These are phyloP conservation scores for Bremia lactucae DNA, from an alignment of 352 stramenopile species.

Conservation along the genomic window DNA sequence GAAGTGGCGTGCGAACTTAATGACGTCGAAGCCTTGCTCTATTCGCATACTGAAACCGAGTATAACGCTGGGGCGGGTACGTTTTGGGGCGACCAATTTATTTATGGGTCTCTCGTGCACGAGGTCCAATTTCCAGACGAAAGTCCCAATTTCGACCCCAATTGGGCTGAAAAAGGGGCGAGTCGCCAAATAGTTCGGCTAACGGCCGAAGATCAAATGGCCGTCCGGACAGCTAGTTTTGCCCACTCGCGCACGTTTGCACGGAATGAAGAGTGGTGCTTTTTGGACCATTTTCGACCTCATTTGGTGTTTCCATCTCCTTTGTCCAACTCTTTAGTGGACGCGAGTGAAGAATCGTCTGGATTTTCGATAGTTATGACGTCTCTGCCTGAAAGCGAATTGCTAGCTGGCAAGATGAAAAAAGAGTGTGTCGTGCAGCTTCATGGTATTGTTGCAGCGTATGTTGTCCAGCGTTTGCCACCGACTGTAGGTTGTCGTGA, in stretches of 20 bases:
- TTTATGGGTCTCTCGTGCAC: constrained; percentile 42
- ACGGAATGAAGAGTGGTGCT: constrained; percentile 40
- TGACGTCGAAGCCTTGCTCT: constrained; percentile 23
- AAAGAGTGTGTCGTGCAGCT: constrained; percentile 33
- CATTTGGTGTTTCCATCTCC: background rate
- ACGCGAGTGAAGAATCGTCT: background rate
- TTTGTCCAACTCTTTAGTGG: constrained; percentile 4
- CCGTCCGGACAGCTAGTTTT: constrained; percentile 34
- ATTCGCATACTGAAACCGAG: constrained; percentile 18
- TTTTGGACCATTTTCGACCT: constrained; percentile 32
- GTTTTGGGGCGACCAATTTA: constrained; percentile 31
- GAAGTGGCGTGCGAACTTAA: constrained; percentile 21
- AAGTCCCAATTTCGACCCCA: too few relatives aligned
- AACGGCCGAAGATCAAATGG: too few relatives aligned
- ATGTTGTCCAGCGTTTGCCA: constrained; percentile 26
- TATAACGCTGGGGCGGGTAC: constrained; percentile 20
- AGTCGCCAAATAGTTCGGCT: too few relatives aligned
- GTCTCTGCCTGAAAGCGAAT: constrained; percentile 20
- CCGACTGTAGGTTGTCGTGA: constrained; percentile 2
- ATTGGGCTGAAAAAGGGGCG: too few relatives aligned
- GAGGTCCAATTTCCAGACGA: constrained; percentile 16
- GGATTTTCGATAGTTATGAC: constrained; percentile 24
- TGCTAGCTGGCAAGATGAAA: constrained; percentile 21
- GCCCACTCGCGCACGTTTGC: constrained; percentile 22
- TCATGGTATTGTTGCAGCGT: constrained; percentile 19